phyloP scores from a whole-genome alignment of 2,329 filamentous ascomycete genomes.

The Hysterium pulicare region DNA sequence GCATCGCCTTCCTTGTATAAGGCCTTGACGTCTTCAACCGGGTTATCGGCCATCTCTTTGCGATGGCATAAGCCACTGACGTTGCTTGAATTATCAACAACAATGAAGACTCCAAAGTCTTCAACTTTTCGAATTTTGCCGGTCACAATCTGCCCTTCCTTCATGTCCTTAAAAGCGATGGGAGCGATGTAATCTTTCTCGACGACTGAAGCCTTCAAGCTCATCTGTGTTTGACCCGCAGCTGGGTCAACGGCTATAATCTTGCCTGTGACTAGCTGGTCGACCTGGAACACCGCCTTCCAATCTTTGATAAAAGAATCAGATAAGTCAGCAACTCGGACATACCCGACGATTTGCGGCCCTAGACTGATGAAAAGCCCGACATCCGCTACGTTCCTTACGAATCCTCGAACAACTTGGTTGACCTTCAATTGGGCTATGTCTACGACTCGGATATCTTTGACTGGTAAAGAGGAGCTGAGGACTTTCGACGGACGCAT shows the following conservation, averaged over 20 bases:
- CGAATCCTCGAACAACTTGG: constrained; percentile 82
- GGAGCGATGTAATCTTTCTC: constrained; percentile 74
- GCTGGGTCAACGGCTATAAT: constrained; percentile 68
- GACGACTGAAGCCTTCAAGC: constrained; percentile 78
- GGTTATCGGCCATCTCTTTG: constrained; percentile 83
- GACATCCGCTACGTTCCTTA: constrained; percentile 85
- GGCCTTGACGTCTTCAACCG: constrained; percentile 79
- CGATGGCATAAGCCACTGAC: constrained; percentile 92
- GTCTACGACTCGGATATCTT: constrained; percentile 74
- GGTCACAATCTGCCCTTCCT: constrained; percentile 75
- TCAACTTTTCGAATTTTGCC: constrained; percentile 92
- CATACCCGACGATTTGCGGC: constrained; percentile 74
- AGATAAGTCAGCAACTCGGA: constrained; percentile 83
- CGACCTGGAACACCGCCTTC: constrained; percentile 83
- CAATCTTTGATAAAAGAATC: constrained; percentile 93
- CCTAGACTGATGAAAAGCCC: constrained; percentile 85
- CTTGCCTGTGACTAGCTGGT: constrained; percentile 87
- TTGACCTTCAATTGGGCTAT: constrained; percentile 70
- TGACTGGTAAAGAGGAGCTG: constrained; percentile 76
- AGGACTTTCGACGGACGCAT: constrained; percentile 83
- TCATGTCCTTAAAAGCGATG: constrained; percentile 71
- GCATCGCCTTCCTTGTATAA: constrained; percentile 85
- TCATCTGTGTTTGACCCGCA: constrained; percentile 75
- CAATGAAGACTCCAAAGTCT: constrained; percentile 91
- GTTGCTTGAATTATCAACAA: constrained; percentile 81